phyloP scores from a whole-genome alignment of 1,284 basidiomycete species.

The Cryptococcus maquisensis region DNA sequence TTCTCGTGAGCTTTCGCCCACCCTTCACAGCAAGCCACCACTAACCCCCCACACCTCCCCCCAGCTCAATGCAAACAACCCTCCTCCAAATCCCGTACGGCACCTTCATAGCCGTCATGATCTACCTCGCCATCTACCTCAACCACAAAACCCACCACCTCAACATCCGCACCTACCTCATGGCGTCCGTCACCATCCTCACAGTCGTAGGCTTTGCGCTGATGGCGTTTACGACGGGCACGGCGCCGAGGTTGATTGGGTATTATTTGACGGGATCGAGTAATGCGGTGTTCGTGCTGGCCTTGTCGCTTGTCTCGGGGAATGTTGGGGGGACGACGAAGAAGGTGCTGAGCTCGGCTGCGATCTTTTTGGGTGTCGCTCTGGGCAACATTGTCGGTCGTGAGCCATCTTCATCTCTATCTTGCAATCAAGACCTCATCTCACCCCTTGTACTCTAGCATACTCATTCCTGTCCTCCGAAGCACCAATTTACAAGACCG shows the following conservation, averaged over 20 bases:
- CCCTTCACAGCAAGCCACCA: background rate
- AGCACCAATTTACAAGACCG: conserved; percentile 47
- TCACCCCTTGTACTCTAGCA: background rate
- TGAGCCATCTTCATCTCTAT: background rate
- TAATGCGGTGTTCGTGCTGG: conserved; percentile 50
- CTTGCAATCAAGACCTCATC: background rate
- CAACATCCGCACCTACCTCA: conserved; percentile 30
- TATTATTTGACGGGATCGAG: conserved; percentile 47
- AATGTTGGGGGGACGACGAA: conserved; percentile 52
- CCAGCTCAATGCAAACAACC: conserved; percentile 31
- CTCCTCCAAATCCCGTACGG: conserved; percentile 43
- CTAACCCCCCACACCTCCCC: conserved; percentile 1
- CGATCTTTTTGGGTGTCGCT: conserved; percentile 32
- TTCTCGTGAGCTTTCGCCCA: conserved; percentile 6
- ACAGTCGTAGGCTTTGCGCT: conserved; percentile 37
- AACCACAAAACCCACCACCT: conserved; percentile 27
- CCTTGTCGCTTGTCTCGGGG: conserved; percentile 48
- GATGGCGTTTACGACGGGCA: conserved; percentile 27
- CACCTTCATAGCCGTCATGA: conserved; percentile 30
- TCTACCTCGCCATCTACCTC: conserved; percentile 24
- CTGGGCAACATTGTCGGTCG: conserved; percentile 50
- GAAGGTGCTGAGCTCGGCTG: conserved; percentile 35
- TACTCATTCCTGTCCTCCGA: conserved; percentile 37
- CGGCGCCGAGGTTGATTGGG: conserved; percentile 24
- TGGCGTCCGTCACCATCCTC: conserved; percentile 25